A percentile compares a stretch with the other conserved stretches of the same genome.
Conservation (phyloP, 164 flowering plant species). For the Magnolia changhungtana region DNA sequence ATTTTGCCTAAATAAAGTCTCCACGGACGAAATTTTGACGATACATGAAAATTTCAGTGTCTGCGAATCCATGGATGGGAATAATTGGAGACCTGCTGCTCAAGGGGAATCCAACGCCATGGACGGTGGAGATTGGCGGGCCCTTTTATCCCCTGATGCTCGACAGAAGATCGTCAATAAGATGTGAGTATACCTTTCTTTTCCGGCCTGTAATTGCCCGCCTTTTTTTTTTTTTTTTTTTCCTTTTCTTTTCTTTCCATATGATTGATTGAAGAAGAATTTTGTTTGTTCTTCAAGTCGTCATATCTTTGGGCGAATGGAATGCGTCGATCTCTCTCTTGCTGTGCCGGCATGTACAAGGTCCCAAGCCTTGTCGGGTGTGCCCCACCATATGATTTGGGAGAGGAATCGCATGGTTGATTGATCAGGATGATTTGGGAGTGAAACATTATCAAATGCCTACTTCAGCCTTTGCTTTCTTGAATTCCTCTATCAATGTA, state of each 20-base stretch:
- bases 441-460: background rate
- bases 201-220: background rate
- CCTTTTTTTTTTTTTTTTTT: background rate
- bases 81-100: conserved; percentile 15
- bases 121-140: conserved; percentile 13
- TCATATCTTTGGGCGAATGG: background rate
- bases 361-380: background rate
- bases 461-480: too few species aligned
- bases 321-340: background rate
- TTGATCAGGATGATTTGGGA: background rate
- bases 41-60: too few species aligned
- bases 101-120: conserved; percentile 13
- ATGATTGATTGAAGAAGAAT: too few species aligned
- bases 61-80: conserved; percentile 1
- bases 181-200: conserved; percentile 12
- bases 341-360: background rate
- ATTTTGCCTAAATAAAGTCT: too few species aligned
- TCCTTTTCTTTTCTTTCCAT: background rate
- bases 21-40: too few species aligned
- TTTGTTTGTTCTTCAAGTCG: too few species aligned
- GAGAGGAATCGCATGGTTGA: background rate
- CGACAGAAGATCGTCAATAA: conserved; percentile 25
- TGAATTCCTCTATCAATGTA: background rate
- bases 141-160: conserved; percentile 10
- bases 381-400: background rate